Conservation (phyloP, 768 basidiomycete species). For the Polyporus arcularius region DNA sequence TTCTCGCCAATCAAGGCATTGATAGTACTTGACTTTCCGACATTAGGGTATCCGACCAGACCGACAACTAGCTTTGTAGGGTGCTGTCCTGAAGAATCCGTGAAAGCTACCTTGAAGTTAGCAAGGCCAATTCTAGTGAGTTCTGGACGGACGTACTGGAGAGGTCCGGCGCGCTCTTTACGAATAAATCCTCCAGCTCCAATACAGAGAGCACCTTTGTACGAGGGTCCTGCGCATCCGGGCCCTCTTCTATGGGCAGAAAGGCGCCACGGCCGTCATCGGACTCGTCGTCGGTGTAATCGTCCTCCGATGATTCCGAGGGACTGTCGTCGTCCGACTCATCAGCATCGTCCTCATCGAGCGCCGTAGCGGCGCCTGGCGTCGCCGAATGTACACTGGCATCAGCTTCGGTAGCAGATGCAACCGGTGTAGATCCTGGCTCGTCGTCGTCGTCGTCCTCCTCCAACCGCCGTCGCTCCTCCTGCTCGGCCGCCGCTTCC, state of each 20-base stretch:
- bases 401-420: no score
- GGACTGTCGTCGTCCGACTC: not conserved
- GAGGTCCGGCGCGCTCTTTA: slow-evolving; percentile 68
- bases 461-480: slow-evolving; percentile 1
- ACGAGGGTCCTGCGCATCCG: slow-evolving; percentile 59
- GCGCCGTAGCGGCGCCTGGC: slow-evolving; percentile 26
- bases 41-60: slow-evolving; percentile 97
- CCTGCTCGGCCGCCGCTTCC: slow-evolving; percentile 29
- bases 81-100: slow-evolving; percentile 53
- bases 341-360: slow-evolving; percentile 30
- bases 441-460: slow-evolving; percentile 15
- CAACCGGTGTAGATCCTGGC: slow-evolving; percentile 27
- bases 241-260: slow-evolving; percentile 52
- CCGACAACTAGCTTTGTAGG: slow-evolving; percentile 77
- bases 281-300: slow-evolving; percentile 28
- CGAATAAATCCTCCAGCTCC: slow-evolving; percentile 86
- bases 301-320: slow-evolving; percentile 30
- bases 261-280: slow-evolving; percentile 44
- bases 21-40: slow-evolving; percentile 97
- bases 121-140: not conserved
- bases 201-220: slow-evolving; percentile 80
- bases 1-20: slow-evolving; percentile 95
- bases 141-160: slow-evolving; percentile 44
- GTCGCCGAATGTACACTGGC: no score
- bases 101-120: slow-evolving; percentile 50